Base-by-base conservation (phyloP, 441 rosid genomes). In the Kokia cookei region DNA sequence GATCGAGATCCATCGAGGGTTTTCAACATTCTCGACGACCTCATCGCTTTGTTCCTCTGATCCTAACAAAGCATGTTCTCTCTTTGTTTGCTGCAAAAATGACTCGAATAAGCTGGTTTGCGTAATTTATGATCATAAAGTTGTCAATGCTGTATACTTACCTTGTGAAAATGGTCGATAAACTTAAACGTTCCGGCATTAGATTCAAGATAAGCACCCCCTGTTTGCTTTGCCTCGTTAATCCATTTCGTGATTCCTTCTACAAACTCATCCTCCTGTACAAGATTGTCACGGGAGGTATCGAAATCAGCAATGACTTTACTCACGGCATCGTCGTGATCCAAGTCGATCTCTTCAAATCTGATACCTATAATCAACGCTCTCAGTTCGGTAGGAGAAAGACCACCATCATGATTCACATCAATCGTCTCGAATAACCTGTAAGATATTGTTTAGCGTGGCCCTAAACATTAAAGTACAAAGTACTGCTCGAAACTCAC, bases 321-420 rank as follows among this genome's bases (percentile, higher is more conserved):
- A 11, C 55, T 55, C 37, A 86, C 91, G 22, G 97, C 96, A 81
- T 87, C 91, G 32, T 93, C 92, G 53, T 72, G 79, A 82, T 95
- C 83, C 61, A 93, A 85, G 80, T 93, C 88, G 29, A 95, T 84
- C 74, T 93, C 98, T 26, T 87, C 94, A 76, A 95, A 95, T 57
- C 79, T 87, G 57, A 95, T 93, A 29, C 99, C 99, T 50, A 93
- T 74, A 24, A 95, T 85, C 53, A 95, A 80, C 26, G 99, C 99
- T 81, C 82, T 95, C 15, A 95, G 80, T 71, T 95, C 98, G 65
- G 88, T 13, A 11, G 78, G 73, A 65, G 94, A 93, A 37, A 95
- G 87, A 12, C 17, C n/a, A 29, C 73, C 75, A 48, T 95, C 92
- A 0, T 80, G 72, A 78, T 92, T 87, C 83, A 75, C 91, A 78